These are phyloP conservation scores for Talaromyces verruculosus DNA, from an alignment of 2,329 filamentous ascomycete species.

Conservation along the genomic window DNA sequence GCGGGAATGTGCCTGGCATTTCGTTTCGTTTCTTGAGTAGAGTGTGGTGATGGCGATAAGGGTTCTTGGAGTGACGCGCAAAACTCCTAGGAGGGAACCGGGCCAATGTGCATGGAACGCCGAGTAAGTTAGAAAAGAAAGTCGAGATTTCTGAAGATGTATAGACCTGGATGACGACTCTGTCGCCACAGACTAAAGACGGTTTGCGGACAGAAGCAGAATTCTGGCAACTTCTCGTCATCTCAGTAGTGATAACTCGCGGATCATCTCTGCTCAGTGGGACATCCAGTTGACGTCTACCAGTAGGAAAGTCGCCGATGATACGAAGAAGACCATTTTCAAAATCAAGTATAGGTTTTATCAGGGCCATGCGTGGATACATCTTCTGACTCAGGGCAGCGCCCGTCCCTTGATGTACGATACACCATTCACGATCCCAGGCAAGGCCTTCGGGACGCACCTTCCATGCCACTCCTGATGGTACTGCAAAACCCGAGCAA, in stretches of 20 bases:
- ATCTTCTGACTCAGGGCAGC: slow-evolving; percentile 85
- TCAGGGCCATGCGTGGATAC: slow-evolving; percentile 81
- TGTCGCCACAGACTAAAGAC: slow-evolving; percentile 81
- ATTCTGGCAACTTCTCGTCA: slow-evolving; percentile 38
- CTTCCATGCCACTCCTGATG: slow-evolving; percentile 66
- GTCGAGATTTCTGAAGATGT: slow-evolving; percentile 61
- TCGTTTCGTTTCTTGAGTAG: not conserved
- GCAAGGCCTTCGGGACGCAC: slow-evolving; percentile 77
- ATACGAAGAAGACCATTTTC: slow-evolving; percentile 65
- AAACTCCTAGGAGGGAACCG: slow-evolving; percentile 72
- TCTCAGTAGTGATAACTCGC: slow-evolving; percentile 65
- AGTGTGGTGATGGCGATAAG: slow-evolving; percentile 51
- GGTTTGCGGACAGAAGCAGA: slow-evolving; percentile 36
- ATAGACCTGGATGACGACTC: slow-evolving; percentile 70
- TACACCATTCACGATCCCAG: slow-evolving; percentile 97
- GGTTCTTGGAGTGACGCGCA: slow-evolving; percentile 69
- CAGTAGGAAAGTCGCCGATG: slow-evolving; percentile 37
- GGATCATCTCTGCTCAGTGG: slow-evolving; percentile 36
- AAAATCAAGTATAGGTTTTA: slow-evolving; percentile 74
- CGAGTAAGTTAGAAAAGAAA: slow-evolving; percentile 76
- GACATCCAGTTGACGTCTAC: slow-evolving; percentile 37
- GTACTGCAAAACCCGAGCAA: slow-evolving; percentile 75
- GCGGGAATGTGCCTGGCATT: slow-evolving; percentile 58
- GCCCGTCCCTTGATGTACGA: slow-evolving; percentile 82
- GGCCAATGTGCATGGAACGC: slow-evolving; percentile 77